Percentiles rank a stretch among this genome's conserved stretches.
Evolutionary conservation across 805 yeast species (phyloP).

Genomic region (Spathaspora gorwiae): DNA sequence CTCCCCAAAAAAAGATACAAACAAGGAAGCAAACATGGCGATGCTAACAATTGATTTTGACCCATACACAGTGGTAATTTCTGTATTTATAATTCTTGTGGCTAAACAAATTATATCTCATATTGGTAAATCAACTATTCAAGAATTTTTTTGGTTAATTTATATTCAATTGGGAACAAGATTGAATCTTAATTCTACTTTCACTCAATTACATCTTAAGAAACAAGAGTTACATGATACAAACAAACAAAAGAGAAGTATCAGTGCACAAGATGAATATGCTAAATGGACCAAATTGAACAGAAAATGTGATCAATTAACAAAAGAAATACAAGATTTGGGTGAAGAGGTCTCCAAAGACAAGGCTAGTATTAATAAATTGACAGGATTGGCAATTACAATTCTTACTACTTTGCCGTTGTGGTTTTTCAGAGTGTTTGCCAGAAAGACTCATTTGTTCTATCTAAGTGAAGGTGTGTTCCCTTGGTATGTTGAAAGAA

Average conservation of each 20-base stretch:
- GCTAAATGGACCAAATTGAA: slow-evolving; percentile 94
- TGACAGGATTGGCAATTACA: slow-evolving; percentile 31
- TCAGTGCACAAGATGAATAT: slow-evolving; percentile 89
- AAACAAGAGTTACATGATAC: slow-evolving; percentile 44
- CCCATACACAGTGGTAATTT: slow-evolving; percentile 29
- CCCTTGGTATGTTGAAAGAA: slow-evolving; percentile 52
- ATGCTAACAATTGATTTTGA: slow-evolving; percentile 22
- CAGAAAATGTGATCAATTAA: slow-evolving; percentile 58
- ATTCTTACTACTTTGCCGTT: slow-evolving; percentile 43
- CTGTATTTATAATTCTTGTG: slow-evolving; percentile 32
- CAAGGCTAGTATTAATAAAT: slow-evolving; percentile 28
- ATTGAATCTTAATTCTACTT: slow-evolving; percentile 26
- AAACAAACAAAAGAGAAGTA: slow-evolving; percentile 49
- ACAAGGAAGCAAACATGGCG: not conserved
- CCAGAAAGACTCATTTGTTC: slow-evolving; percentile 50
- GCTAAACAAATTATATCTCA: slow-evolving; percentile 30
- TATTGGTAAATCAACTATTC: slow-evolving; percentile 32
- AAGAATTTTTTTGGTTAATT: slow-evolving; percentile 34
- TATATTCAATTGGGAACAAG: slow-evolving; percentile 30
- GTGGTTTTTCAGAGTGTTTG: slow-evolving; percentile 47
- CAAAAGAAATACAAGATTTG: slow-evolving; percentile 44
- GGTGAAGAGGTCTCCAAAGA: slow-evolving; percentile 34
- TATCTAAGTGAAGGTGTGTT: slow-evolving; percentile 55
- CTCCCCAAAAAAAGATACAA: too few relatives aligned
- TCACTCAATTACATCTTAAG: slow-evolving; percentile 18